Conservation (phyloP, 345 rosid genomes). For the Gossypium arboreum region DNA sequence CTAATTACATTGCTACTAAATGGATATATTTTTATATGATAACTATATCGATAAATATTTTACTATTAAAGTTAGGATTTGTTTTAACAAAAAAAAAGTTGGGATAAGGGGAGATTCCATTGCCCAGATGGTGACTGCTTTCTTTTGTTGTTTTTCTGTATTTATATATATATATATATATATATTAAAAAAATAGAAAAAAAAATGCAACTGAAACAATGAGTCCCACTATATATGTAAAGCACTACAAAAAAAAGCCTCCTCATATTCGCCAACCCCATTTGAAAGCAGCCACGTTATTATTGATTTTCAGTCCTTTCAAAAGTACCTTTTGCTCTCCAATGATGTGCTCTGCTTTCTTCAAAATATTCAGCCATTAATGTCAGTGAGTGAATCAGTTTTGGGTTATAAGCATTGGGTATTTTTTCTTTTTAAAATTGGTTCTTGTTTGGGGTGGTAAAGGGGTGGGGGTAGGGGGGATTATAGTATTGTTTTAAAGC, state of each 20-base stretch:
- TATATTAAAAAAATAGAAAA: no score
- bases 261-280: not conserved
- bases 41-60: no score
- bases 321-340: not conserved
- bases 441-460: not conserved
- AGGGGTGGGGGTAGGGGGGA: not conserved
- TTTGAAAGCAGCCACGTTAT: conserved; percentile 14
- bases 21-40: no score
- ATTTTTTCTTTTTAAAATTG: conserved; percentile 7
- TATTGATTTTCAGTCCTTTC: not conserved
- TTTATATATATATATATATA: no score
- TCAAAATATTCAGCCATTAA: not conserved
- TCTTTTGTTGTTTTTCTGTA: not conserved
- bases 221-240: conserved; percentile 12
- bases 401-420: not conserved
- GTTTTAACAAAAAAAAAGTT: no score
- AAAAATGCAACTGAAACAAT: not conserved
- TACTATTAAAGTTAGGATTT: not conserved
- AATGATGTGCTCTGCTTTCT: not conserved
- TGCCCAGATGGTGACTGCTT: not conserved
- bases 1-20: no score
- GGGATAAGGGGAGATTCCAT: not conserved
- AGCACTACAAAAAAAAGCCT: not conserved
- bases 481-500: not conserved
- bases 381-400: not conserved